Conservation (phyloP, 2,329 filamentous ascomycete species). For the Penicillium hesseltinei region DNA sequence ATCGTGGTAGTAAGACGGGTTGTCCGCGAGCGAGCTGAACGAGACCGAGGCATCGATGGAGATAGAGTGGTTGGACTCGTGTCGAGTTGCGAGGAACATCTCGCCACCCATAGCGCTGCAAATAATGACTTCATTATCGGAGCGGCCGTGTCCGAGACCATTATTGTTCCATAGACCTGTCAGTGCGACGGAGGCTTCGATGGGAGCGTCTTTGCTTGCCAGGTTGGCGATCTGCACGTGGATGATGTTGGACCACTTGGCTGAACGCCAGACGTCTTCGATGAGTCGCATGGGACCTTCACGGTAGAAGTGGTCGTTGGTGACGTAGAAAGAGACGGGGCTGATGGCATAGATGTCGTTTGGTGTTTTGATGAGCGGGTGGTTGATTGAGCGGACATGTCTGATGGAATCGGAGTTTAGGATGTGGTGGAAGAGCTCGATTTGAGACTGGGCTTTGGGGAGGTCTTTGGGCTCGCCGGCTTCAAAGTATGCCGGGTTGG, state of each 20-base stretch:
- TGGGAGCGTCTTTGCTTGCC: slow-evolving; percentile 23
- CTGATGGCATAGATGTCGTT: slow-evolving; percentile 57
- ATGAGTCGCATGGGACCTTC: slow-evolving; percentile 49
- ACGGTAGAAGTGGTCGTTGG: slow-evolving; percentile 59
- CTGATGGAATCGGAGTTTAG: slow-evolving; percentile 43
- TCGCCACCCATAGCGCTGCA: slow-evolving; percentile 47
- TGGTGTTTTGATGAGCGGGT: slow-evolving; percentile 56
- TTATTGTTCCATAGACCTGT: slow-evolving; percentile 55
- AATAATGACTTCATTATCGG: slow-evolving; percentile 34
- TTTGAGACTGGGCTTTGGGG: slow-evolving; percentile 50
- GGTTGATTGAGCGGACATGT: slow-evolving; percentile 54
- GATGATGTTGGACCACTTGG: slow-evolving; percentile 53
- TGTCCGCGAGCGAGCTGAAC: slow-evolving; percentile 53
- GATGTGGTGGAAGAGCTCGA: slow-evolving; percentile 59
- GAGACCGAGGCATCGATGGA: slow-evolving; percentile 45
- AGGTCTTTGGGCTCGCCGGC: slow-evolving; percentile 20
- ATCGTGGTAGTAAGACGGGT: slow-evolving; percentile 59
- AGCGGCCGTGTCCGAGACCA: slow-evolving; percentile 53
- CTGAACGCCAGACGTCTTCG: slow-evolving; percentile 46
- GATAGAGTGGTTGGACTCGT: slow-evolving; percentile 34
- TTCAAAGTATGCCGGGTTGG: slow-evolving; percentile 45
- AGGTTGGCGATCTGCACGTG: slow-evolving; percentile 42
- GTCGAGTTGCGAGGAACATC: slow-evolving; percentile 43
- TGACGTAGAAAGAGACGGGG: slow-evolving; percentile 54
- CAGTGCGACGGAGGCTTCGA: slow-evolving; percentile 47